Base-by-base conservation (phyloP, 805 yeast genomes). In the Metschnikowia bowlesiae region DNA sequence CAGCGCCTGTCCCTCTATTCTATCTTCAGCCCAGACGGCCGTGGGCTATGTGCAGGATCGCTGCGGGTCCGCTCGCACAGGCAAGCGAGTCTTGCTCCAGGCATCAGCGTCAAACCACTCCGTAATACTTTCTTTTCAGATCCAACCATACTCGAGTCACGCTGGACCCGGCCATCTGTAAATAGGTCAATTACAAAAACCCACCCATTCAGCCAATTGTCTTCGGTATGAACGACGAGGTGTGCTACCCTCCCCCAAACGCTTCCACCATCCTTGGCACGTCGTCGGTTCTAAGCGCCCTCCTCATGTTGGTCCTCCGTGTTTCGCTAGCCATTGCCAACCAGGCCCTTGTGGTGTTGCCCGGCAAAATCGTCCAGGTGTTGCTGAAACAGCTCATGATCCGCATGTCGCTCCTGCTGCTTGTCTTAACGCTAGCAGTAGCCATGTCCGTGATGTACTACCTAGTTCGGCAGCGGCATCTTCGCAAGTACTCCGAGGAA, bases 381-480 rank as follows among this genome's bases (percentile, higher is more conserved):
- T 59, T 63, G 31, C 75, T 83, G 11, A 65, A 64, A 34, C 74
- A 74, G 46, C 73, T 78, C 60, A 78, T 75, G 53, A 71, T 83
- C 22, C 76, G 83, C 0, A 64, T 83, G 16, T 73, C 82, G 7
- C 71, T 82, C 35, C 71, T 80, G 42, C 70, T 83, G 16, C 51
- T 83, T 2, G 53, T 78, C 1, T 47, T 74, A 0, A 49, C 72
- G 5, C 41, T 71, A 3, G 46, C 66, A 0, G 48, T 68, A 0
- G 52, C 73, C 1, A 58, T 68, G 0, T 62, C 71, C 0, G 50
- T 73, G 1, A 61, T 73, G 18, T 78, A 78, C 60, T 69, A 79
- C 1, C 60, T 82, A 37, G 75, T 85, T 6, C 68, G 94, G 40
- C 85, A 87, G 66, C 76, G 78, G 47, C 82, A 82, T 49, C 67